A percentile compares a stretch with the other conserved stretches of the same genome.
Evolutionary conservation across 2,329 filamentous ascomycete species (phyloP).

Genomic region (Stachybotrys chartarum): DNA sequence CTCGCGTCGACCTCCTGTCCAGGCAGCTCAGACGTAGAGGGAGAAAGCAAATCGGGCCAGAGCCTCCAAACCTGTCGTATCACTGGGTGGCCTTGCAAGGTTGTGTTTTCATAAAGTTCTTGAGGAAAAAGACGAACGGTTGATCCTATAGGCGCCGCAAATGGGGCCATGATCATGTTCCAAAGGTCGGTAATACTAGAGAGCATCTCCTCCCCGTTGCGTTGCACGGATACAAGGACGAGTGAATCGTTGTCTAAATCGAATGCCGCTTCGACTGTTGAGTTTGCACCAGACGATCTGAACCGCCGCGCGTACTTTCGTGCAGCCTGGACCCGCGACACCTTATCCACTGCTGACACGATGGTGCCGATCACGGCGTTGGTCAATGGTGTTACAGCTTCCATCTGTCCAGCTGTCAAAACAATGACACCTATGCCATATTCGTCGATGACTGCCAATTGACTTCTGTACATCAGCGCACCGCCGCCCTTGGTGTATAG

Average conservation of each 20-base stretch:
- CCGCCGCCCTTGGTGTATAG: slow-evolving; percentile 27
- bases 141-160: slow-evolving; percentile 9
- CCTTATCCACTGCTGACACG: slow-evolving; percentile 18
- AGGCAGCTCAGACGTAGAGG: slow-evolving; percentile 18
- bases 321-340: slow-evolving; percentile 16
- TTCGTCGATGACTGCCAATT: slow-evolving; percentile 25
- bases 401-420: slow-evolving; percentile 21
- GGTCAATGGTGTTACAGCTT: slow-evolving; percentile 16
- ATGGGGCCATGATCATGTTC: slow-evolving; percentile 13
- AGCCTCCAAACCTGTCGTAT: slow-evolving; percentile 17
- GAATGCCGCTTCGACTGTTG: slow-evolving; percentile 9
- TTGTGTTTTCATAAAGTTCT: slow-evolving; percentile 6
- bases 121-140: slow-evolving; percentile 18
- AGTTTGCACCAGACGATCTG: background rate
- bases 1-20: slow-evolving; percentile 9
- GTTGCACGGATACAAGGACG: slow-evolving; percentile 11
- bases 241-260: slow-evolving; percentile 17
- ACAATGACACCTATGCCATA: slow-evolving; percentile 23
- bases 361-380: slow-evolving; percentile 19
- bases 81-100: slow-evolving; percentile 6
- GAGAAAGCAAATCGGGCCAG: slow-evolving; percentile 14
- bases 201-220: slow-evolving; percentile 13
- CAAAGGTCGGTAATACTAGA: slow-evolving; percentile 13
- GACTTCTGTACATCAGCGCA: slow-evolving; percentile 24
- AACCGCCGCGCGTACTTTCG: slow-evolving; percentile 9